Evolutionary conservation across 2,329 filamentous ascomycete genomes (phyloP), one percentile per base, ranked within the genome.

Genomic region (Tolypocladium tundrense): DNA sequence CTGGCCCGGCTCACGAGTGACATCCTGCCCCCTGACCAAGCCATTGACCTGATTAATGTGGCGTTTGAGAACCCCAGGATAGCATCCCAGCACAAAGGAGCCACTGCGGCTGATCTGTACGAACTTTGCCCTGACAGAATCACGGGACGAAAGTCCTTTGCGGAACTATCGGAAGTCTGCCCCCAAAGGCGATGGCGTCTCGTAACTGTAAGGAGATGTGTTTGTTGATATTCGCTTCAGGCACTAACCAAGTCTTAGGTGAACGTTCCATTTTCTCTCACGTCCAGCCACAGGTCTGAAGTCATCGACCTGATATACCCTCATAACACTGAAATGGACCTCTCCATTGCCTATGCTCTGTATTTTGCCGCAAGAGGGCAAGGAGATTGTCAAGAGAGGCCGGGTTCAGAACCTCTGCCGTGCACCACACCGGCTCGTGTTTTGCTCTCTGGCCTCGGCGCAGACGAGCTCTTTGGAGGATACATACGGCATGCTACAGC

Each of bases 271-370:
- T 97, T 93, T 68, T 69, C 77, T 7, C 88, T 95, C 65, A 88
- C 87, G 0, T 69, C 86, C 50, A 77, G 79, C 2, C 88, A 96
- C 65, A 84, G 90, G 60, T 67, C 79, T 3, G 80, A 79, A 33
- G 82, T 99, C 24, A 81, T 92, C 42, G 80, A 83, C 2, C 77
- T 99, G 21, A 97, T 99, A 70, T 80, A 88, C 64, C 94, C 94
- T 0, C 94, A 99, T 72, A 93, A 96, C 64, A 99, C 94, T 0
- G 94, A 99, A 72, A 99, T 99, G 94, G 94, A 99, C 67, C 79
- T 99, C 1, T 99, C 94, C 4, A 99, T 99, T 65, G 88, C 90
- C 0, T 88, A 83, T 65, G 94, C 94, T 0, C 78, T 99, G n/a
- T 97, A 97, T 71, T 99, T 99, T 75, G 91, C 94, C 7, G 87